phyloP scores from a whole-genome alignment of 2,329 filamentous ascomycete genomes.

The Scleromitrula shiraiana region DNA sequence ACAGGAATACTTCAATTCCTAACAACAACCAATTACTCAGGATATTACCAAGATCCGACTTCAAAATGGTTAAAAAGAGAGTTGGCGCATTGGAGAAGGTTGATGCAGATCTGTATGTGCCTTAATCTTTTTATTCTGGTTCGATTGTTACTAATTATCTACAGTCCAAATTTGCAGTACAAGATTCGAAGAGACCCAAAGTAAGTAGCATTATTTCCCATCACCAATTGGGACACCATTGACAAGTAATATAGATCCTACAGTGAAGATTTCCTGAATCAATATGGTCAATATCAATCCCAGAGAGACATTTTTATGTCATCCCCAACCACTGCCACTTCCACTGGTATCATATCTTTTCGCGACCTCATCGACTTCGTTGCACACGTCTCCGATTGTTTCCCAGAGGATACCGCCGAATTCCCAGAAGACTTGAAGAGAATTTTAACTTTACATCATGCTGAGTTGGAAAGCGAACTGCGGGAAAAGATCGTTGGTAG shows the following conservation, averaged over 20 bases:
- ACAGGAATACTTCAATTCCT: background rate
- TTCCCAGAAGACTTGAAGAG: conserved; percentile 77
- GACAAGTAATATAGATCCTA: conserved; percentile 55
- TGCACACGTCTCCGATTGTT: conserved; percentile 89
- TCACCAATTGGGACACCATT: background rate
- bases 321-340: conserved; percentile 69
- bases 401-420: conserved; percentile 66
- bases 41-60: background rate
- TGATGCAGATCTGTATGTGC: conserved; percentile 70
- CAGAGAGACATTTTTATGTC: conserved; percentile 87
- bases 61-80: conserved; percentile 73
- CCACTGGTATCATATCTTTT: conserved; percentile 73
- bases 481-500: conserved; percentile 92
- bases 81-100: conserved; percentile 91
- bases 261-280: conserved; percentile 76
- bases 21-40: background rate
- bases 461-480: conserved; percentile 71
- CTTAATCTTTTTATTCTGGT: conserved; percentile 13
- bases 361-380: conserved; percentile 90
- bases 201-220: conserved; percentile 36
- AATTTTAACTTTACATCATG: conserved; percentile 76
- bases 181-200: conserved; percentile 83
- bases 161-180: conserved; percentile 75
- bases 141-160: conserved; percentile 20
- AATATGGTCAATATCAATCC: conserved; percentile 87